Conservation (phyloP, 1,139 yeast genomes). For the Eremothecium cymbalariae region DNA sequence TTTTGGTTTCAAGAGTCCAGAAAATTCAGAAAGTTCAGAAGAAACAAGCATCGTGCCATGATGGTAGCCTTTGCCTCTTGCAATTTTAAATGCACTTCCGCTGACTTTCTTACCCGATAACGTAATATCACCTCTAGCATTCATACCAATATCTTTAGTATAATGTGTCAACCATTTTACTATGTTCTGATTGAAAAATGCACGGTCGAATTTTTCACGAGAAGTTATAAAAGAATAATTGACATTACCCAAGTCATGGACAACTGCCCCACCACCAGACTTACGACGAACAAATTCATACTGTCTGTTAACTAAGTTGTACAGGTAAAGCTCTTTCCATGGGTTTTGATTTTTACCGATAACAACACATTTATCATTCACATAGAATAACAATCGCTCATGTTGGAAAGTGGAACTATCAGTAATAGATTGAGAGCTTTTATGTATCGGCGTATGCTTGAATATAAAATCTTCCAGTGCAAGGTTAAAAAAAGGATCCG, state of each 20-base stretch:
- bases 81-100: conserved; percentile 85
- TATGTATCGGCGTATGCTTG: conserved; percentile 45
- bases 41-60: conserved; percentile 92
- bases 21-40: conserved; percentile 51
- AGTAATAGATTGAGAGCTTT: conserved; percentile 7
- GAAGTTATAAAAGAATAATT: conserved; percentile 79
- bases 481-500: conserved; percentile 65
- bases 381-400: conserved; percentile 61
- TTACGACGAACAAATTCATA: conserved; percentile 71
- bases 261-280: conserved; percentile 97
- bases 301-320: conserved; percentile 42
- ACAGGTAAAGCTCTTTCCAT: conserved; percentile 75
- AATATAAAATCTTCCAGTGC: conserved; percentile 80
- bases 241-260: conserved; percentile 87
- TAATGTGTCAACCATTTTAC: conserved; percentile 41
- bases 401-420: conserved; percentile 20
- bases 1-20: conserved; percentile 48
- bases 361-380: conserved; percentile 78
- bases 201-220: conserved; percentile 58
- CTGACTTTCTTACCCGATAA: conserved; percentile 52
- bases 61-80: conserved; percentile 78
- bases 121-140: conserved; percentile 71
- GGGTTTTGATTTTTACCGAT: conserved; percentile 96
- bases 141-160: conserved; percentile 36
- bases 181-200: conserved; percentile 49